A percentile compares a stretch with the other conserved stretches of the same genome.
These are phyloP conservation scores for Gymnopus androsaceus DNA, from an alignment of 1,284 basidiomycete species.

Conservation along the genomic window DNA sequence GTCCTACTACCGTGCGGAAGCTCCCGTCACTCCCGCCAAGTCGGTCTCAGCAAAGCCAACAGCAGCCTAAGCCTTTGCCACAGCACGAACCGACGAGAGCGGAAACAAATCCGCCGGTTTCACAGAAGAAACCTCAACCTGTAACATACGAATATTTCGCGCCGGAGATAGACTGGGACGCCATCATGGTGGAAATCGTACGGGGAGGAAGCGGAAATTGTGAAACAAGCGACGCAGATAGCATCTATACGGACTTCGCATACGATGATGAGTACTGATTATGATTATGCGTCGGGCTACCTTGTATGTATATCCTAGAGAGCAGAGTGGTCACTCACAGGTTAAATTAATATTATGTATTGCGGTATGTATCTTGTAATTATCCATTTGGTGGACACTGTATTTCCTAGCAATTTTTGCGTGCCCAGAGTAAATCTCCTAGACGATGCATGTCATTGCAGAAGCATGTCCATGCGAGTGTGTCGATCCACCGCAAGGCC, in stretches of 20 bases:
- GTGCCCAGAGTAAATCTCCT: too few relatives aligned
- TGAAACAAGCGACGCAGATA: slow-evolving; percentile 2
- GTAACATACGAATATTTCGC: slow-evolving; percentile 17
- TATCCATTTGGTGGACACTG: too few relatives aligned
- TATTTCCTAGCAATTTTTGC: too few relatives aligned
- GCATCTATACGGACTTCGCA: slow-evolving; percentile 4
- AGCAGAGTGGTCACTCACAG: neutral
- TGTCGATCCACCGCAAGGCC: too few relatives aligned
- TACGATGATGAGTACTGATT: neutral
- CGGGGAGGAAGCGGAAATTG: slow-evolving; percentile 5
- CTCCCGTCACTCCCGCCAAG: slow-evolving; percentile 19
- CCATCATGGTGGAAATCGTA: slow-evolving; percentile 24
- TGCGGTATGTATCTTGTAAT: too few relatives aligned
- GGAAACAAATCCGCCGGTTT: neutral
- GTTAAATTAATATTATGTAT: neutral
- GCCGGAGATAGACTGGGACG: slow-evolving; percentile 35
- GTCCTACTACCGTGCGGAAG: slow-evolving; percentile 5
- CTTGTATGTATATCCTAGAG: neutral
- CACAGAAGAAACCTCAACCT: neutral
- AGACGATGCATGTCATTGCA: too few relatives aligned
- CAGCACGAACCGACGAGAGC: neutral
- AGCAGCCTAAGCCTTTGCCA: neutral
- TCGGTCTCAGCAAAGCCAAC: slow-evolving; percentile 12
- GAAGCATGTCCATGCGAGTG: too few relatives aligned
- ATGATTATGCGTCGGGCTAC: neutral